Evolutionary conservation across 2,329 filamentous ascomycete genomes (phyloP).

Genomic region (Stemphylium beticola): DNA sequence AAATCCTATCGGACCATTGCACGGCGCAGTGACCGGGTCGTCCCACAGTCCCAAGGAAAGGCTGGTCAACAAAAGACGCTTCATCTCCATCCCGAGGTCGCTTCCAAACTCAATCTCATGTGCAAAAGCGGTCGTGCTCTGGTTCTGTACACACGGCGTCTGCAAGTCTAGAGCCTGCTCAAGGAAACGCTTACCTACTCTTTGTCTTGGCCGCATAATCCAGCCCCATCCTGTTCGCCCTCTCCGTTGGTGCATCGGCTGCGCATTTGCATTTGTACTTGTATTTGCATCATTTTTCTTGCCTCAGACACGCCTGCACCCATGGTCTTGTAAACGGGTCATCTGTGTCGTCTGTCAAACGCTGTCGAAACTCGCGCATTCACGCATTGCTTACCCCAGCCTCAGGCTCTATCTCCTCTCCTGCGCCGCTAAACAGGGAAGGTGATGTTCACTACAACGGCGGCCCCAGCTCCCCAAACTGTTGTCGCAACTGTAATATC

Average conservation of each 20-base stretch:
- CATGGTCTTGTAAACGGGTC: constrained; percentile 18
- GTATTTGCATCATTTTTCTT: constrained; percentile 9
- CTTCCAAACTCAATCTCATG: too few species aligned
- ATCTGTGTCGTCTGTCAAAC: constrained; percentile 26
- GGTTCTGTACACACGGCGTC: constrained; percentile 1
- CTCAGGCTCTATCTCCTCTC: constrained; percentile 16
- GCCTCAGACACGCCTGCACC: constrained; percentile 13
- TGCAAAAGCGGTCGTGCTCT: not conserved
- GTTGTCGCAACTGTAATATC: constrained; percentile 49
- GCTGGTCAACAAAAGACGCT: too few species aligned
- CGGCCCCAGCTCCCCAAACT: constrained; percentile 49
- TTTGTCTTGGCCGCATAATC: constrained; percentile 21
- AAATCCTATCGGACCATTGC: not conserved
- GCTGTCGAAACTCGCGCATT: constrained; percentile 26
- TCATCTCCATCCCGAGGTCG: too few species aligned
- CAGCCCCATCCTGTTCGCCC: constrained; percentile 3
- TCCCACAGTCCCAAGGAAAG: too few species aligned
- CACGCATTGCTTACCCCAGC: constrained; percentile 19
- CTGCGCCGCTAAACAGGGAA: constrained; percentile 15
- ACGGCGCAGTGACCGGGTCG: not conserved
- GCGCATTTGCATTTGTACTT: not conserved
- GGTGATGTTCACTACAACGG: constrained; percentile 53
- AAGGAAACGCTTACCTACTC: not conserved
- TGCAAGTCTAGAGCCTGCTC: not conserved
- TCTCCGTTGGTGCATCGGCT: not conserved